Percentiles rank a stretch among this genome's conserved stretches.
phyloP scores from a whole-genome alignment of 371 early-diverging fungal genomes.

The Actinomucor elegans region DNA sequence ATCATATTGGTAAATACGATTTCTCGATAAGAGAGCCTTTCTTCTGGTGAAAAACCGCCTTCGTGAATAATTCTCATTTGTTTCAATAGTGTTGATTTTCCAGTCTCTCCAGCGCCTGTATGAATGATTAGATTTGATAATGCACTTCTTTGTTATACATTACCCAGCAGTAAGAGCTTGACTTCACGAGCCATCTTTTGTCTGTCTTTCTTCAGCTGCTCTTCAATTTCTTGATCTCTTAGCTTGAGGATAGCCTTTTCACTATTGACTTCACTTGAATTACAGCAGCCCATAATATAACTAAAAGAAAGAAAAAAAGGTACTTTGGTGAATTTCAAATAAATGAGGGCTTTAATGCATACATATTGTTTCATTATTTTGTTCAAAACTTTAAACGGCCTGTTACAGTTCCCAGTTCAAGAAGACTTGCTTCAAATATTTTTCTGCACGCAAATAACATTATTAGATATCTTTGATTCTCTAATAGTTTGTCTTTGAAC shows the following conservation, averaged over 20 bases:
- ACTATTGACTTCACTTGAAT: constrained; percentile 63
- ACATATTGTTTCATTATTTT: neutral
- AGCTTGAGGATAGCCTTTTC: neutral
- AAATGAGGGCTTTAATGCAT: too few species aligned
- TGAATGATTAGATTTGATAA: neutral
- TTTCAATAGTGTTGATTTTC: constrained; percentile 95
- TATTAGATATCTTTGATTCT: constrained; percentile 28
- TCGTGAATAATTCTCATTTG: constrained; percentile 97
- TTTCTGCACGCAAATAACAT: constrained; percentile 29
- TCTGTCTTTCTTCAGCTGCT: constrained; percentile 80
- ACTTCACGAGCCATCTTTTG: constrained; percentile 81
- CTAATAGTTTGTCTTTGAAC: too few species aligned
- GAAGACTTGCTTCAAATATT: constrained; percentile 28
- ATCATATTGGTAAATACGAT: constrained; percentile 93
- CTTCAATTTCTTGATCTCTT: constrained; percentile 82
- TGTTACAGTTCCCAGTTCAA: constrained; percentile 24
- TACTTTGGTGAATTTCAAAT: too few species aligned
- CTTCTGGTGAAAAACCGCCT: constrained; percentile 84
- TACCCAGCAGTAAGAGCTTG: constrained; percentile 94
- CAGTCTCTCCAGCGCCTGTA: constrained; percentile 94
- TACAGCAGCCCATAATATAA: constrained; percentile 83
- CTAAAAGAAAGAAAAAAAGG: neutral
- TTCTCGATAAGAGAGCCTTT: constrained; percentile 87
- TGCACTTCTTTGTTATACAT: too few species aligned
- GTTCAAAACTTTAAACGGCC: constrained; percentile 36